Percentiles rank a stretch among this genome's conserved stretches.
Conservation (phyloP, 2,329 filamentous ascomycete species). For the Colletotrichum costaricense region DNA sequence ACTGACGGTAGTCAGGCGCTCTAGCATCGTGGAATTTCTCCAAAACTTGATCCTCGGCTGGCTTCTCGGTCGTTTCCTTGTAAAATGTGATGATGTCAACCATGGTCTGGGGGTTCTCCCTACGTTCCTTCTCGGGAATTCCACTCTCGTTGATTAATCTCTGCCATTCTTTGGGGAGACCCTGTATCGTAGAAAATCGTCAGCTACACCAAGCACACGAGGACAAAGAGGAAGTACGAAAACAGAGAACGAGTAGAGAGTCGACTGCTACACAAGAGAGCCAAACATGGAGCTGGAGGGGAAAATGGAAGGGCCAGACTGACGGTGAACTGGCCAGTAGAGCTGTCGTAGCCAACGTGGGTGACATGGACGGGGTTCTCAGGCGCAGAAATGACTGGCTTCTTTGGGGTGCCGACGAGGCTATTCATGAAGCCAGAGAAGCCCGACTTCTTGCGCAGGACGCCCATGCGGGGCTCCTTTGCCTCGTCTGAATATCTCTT, state of each 20-base stretch:
- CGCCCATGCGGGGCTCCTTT: slow-evolving; percentile 69
- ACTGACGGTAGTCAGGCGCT: slow-evolving; percentile 62
- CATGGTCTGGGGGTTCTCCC: slow-evolving; percentile 95
- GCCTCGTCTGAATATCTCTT: slow-evolving; percentile 86
- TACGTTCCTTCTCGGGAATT: slow-evolving; percentile 94
- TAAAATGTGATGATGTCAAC: slow-evolving; percentile 97
- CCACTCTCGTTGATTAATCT: slow-evolving; percentile 94
- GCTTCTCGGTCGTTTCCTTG: slow-evolving; percentile 88
- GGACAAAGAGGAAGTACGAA: slow-evolving; percentile 15
- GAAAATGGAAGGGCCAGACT: slow-evolving; percentile 47
- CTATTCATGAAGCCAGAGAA: slow-evolving; percentile 91
- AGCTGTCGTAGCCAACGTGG: slow-evolving; percentile 96
- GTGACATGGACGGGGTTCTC: slow-evolving; percentile 98
- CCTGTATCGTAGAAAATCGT: slow-evolving; percentile 61
- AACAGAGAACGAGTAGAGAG: slow-evolving; percentile 7
- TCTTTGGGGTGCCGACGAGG: slow-evolving; percentile 84
- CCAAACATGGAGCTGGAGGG: not conserved
- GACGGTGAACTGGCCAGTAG: slow-evolving; percentile 96
- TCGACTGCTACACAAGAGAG: slow-evolving; percentile 23
- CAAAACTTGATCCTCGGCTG: slow-evolving; percentile 87
- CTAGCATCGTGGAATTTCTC: slow-evolving; percentile 96
- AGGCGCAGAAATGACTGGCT: slow-evolving; percentile 94
- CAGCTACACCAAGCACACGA: slow-evolving; percentile 32
- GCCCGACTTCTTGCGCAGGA: slow-evolving; percentile 85
- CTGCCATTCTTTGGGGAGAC: slow-evolving; percentile 98